phyloP scores from a whole-genome alignment of 1,284 basidiomycete species.

The Boletus albobrunnescens region DNA sequence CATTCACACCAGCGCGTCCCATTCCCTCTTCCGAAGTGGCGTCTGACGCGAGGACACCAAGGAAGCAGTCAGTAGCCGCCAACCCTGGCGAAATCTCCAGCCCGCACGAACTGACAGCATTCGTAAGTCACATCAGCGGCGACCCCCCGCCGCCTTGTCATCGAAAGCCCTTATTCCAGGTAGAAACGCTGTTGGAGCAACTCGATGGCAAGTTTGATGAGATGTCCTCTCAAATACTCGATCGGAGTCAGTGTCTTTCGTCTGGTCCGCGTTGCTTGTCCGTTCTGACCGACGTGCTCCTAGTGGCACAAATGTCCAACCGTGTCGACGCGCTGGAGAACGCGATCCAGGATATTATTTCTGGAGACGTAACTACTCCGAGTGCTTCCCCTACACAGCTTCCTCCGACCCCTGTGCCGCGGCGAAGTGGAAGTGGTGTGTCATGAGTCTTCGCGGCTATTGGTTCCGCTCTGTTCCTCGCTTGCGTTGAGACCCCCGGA shows the following conservation, averaged over 20 bases:
- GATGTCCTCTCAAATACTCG: conserved; percentile 78
- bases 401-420: conserved; percentile 26
- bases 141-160: not conserved
- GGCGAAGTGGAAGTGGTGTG: conserved; percentile 40
- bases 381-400: conserved; percentile 49
- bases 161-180: conserved; percentile 40
- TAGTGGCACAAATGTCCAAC: conserved; percentile 81
- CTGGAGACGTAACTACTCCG: conserved; percentile 48
- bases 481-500: conserved; percentile 13
- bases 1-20: conserved; percentile 46
- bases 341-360: conserved; percentile 81
- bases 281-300: conserved; percentile 5
- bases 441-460: conserved; percentile 14
- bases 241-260: conserved; percentile 57
- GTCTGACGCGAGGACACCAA: conserved; percentile 46
- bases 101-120: conserved; percentile 79
- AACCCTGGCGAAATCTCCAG: conserved; percentile 65
- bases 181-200: conserved; percentile 73
- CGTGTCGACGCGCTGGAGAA: conserved; percentile 78
- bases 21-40: conserved; percentile 31
- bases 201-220: conserved; percentile 78
- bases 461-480: conserved; percentile 10
- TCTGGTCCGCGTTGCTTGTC: not conserved
- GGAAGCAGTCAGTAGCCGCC: conserved; percentile 34
- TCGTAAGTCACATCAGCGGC: conserved; percentile 47